phyloP scores from a whole-genome alignment of 805 yeast genomes.

The Hanseniaspora clermontiae region DNA sequence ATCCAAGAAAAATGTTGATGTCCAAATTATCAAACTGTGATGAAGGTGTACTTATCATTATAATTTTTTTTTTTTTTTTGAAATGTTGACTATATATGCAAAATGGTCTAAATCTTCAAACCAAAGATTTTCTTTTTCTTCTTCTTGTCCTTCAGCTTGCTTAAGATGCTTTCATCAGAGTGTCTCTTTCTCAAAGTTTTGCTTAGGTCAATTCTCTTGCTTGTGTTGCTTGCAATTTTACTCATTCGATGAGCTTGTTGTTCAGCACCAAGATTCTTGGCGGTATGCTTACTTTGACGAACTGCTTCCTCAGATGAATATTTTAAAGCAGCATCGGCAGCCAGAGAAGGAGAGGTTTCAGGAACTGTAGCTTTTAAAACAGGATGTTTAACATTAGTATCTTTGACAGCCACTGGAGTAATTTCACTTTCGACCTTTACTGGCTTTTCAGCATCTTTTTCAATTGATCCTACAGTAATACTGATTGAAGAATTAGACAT shows the following conservation, averaged over 20 bases:
- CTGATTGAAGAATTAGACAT: slow-evolving; percentile 22
- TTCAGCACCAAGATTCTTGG: not conserved
- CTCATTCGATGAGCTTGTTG: not conserved
- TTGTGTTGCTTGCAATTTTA: not conserved
- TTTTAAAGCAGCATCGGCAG: not conserved
- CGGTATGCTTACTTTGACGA: not conserved
- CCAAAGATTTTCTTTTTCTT: slow-evolving; percentile 10
- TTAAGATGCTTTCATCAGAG: not conserved
- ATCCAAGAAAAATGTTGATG: not conserved
- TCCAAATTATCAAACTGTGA: not conserved
- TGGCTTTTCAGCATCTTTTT: slow-evolving; percentile 13
- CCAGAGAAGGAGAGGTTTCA: not conserved
- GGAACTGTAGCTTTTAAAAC: not conserved
- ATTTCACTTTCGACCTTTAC: not conserved
- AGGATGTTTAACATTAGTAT: not conserved
- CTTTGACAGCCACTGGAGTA: not conserved
- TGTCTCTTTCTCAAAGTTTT: not conserved
- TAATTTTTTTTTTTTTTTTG: not conserved
- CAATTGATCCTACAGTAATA: slow-evolving; percentile 1
- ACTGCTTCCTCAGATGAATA: not conserved
- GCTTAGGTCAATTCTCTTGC: not conserved
- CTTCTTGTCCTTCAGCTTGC: not conserved
- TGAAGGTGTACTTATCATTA: too few relatives aligned
- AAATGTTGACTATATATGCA: not conserved
- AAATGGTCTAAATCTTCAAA: not conserved